A percentile compares a stretch with the other conserved stretches of the same genome.
Evolutionary conservation across 2,329 filamentous ascomycete species (phyloP).

Genomic region (Microcyclospora tardicrescens): DNA sequence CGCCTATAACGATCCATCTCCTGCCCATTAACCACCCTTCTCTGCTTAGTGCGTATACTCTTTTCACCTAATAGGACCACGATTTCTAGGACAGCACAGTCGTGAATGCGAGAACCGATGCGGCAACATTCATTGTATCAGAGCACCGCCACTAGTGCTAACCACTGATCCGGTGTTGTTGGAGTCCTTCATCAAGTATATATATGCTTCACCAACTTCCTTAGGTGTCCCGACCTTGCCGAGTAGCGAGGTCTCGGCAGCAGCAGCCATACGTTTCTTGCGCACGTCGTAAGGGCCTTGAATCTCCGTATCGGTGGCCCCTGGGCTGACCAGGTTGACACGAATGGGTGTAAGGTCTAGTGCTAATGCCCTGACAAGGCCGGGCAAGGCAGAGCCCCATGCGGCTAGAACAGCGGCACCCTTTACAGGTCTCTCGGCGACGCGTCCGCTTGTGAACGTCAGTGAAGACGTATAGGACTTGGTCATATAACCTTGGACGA

Average conservation of each 20-base stretch:
- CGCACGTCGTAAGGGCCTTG: no score
- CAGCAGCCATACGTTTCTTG: no score
- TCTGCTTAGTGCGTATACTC: no score
- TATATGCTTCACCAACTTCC: slow-evolving; percentile 35
- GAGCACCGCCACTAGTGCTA: slow-evolving; percentile 21
- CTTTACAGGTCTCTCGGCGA: slow-evolving; percentile 38
- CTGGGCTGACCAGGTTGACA: slow-evolving; percentile 50
- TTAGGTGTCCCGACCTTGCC: slow-evolving; percentile 27
- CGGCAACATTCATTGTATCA: no score
- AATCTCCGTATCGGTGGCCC: slow-evolving; percentile 35
- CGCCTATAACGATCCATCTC: no score
- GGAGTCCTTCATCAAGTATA: slow-evolving; percentile 35
- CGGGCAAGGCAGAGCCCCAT: slow-evolving; percentile 39
- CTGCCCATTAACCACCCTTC: no score
- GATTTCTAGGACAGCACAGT: no score
- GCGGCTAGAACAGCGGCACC: slow-evolving; percentile 39
- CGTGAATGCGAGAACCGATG: no score
- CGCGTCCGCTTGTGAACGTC: slow-evolving; percentile 43
- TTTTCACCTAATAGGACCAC: no score
- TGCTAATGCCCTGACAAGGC: slow-evolving; percentile 44
- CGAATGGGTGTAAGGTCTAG: slow-evolving; percentile 50
- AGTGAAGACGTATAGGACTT: slow-evolving; percentile 34
- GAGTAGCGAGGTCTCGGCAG: no score
- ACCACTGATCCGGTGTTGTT: slow-evolving; percentile 35
- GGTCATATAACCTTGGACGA: slow-evolving; percentile 33